Evolutionary conservation across 2,329 filamentous ascomycete genomes (phyloP).

Genomic region (Neopestalotiopsis sp.): DNA sequence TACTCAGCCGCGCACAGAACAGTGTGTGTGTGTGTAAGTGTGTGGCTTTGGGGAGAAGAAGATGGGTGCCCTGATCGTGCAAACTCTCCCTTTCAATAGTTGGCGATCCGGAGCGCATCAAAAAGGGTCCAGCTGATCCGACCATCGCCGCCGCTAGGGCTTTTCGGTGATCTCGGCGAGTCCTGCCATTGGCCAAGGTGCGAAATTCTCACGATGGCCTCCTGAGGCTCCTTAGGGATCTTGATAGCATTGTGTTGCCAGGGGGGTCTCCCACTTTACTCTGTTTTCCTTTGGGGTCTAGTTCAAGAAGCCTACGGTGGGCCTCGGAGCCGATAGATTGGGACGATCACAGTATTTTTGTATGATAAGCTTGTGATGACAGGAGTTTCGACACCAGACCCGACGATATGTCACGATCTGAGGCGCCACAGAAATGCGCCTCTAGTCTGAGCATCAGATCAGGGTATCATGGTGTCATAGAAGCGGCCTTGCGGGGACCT

Average conservation of each 20-base stretch:
- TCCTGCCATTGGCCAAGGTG: not conserved
- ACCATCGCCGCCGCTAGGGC: not conserved
- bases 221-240: conserved; percentile 1
- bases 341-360: not conserved
- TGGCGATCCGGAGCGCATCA: not conserved
- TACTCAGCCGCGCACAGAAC: not conserved
- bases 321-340: conserved; percentile 2
- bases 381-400: conserved; percentile 1
- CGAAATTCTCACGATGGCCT: conserved; percentile 1
- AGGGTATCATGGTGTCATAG: not conserved
- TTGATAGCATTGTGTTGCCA: not conserved
- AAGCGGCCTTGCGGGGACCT: not conserved
- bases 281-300: not conserved
- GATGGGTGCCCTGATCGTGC: not conserved
- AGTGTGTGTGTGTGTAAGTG: not conserved
- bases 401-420: conserved; percentile 9
- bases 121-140: conserved; percentile 11
- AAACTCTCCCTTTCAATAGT: conserved; percentile 11
- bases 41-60: not conserved
- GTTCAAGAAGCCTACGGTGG: not conserved
- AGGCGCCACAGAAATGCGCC: not conserved
- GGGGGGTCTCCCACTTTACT: not conserved
- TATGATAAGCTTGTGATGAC: conserved; percentile 10
- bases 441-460: not conserved
- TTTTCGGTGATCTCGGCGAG: conserved; percentile 1